Evolutionary conservation across 2,329 filamentous ascomycete species (phyloP), one percentile per base, ranked within the genome.

Genomic region (Calonectria hawksworthii): DNA sequence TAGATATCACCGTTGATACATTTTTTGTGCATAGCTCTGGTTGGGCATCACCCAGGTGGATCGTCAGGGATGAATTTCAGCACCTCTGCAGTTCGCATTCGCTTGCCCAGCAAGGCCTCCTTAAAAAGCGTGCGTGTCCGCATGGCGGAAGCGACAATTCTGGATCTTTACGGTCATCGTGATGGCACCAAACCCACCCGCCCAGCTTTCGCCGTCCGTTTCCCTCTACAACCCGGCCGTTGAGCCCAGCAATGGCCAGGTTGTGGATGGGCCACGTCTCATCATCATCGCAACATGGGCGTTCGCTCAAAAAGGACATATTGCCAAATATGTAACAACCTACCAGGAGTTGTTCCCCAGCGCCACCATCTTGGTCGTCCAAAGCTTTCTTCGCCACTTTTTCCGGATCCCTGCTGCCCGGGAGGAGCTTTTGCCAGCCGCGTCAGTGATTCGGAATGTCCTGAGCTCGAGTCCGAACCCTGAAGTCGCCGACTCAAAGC

Each of bases 241-340:
- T 4, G 68, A 47, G 30, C n/a, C 26, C 10, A n/a, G 47, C 34
- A 54, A 38, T 23, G 30, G 10, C 34, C 26, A 56, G 16, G 32
- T 47, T 21, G 23, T 1, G 23, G 32, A 41, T 11, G 59, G 68
- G 21, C 68, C 68, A 5, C 68, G 68, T 10, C 59, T 71, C 16
- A 23, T 71, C 30, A 67, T 61, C 23, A 28, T 61, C 11, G 50
- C 69, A 7, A 44, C 69, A 2, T 72, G 69, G 61, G 69, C 52
- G 6, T 72, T 72, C 18, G 63, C 63, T 4, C 50, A 72, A 14
- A 34, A 72, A 21, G 52, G 30, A 23, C 70, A 72, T 63, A 72
- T 67, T 16, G 23, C 61, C 30, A 67, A 72, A 38, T 67, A 72
- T 41, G 63, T 72, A 21, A 23, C 13, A 6, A 67, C 21, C 6